phyloP scores from a whole-genome alignment of 148 eudicot genomes.

The Rhododendron ferrugineum region DNA sequence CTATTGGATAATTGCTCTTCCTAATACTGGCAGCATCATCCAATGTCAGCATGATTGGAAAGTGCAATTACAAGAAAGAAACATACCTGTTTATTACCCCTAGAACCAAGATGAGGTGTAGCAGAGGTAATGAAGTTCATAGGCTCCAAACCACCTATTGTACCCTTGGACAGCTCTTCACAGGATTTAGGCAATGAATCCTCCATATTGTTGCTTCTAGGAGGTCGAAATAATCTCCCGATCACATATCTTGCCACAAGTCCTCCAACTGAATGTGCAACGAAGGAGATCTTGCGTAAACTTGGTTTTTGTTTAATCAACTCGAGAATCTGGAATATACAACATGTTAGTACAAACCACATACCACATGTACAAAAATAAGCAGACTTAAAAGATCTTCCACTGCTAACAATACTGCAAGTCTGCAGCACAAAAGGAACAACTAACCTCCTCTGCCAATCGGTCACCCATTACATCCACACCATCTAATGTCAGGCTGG shows the following conservation, averaged over 20 bases:
- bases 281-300: conserved; percentile 74
- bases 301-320: conserved; percentile 54
- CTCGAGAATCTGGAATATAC: conserved; percentile 65
- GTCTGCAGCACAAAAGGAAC: background rate
- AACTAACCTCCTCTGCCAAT: conserved; percentile 78
- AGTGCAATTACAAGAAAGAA: background rate
- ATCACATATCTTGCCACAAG: conserved; percentile 93
- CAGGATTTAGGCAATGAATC: conserved; percentile 26
- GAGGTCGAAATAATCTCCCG: conserved; percentile 60
- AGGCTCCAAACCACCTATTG: conserved; percentile 81
- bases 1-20: background rate
- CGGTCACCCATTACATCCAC: conserved; percentile 97
- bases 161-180: conserved; percentile 41
- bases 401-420: conserved; percentile 2
- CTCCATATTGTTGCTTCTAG: conserved; percentile 14
- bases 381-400: background rate
- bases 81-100: conserved; percentile 88
- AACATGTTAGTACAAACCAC: conserved; percentile 6
- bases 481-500: conserved; percentile 72
- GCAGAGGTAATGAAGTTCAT: conserved; percentile 88
- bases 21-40: background rate
- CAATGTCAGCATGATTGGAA: background rate
- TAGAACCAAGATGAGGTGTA: conserved; percentile 98
- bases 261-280: conserved; percentile 96
- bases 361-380: conserved; percentile 1